Evolutionary conservation across 257 asterid genomes (phyloP).

Genomic region (Echites panduratus): DNA sequence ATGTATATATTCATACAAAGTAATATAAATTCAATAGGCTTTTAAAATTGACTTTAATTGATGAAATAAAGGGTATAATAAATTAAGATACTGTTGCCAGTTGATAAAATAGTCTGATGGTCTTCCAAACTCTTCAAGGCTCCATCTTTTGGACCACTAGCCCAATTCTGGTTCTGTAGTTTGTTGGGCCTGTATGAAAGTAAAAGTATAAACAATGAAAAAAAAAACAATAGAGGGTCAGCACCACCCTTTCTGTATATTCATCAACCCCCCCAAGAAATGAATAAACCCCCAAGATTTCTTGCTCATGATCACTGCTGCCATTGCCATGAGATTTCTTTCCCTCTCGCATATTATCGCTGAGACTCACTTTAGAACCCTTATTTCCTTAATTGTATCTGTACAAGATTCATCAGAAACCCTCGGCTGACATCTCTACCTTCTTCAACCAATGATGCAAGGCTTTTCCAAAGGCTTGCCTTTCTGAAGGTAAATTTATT

Average conservation of each 20-base stretch:
- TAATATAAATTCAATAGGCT: too few species aligned
- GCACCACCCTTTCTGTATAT: background rate
- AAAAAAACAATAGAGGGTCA: background rate
- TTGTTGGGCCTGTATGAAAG: background rate
- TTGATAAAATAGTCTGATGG: too few species aligned
- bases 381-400: too few species aligned
- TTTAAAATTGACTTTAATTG: too few species aligned
- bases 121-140: too few species aligned
- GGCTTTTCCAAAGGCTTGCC: background rate
- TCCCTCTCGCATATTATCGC: background rate
- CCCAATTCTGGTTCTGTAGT: background rate
- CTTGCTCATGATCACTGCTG: background rate
- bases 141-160: too few species aligned
- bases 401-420: background rate
- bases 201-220: background rate
- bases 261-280: background rate
- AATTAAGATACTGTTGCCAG: too few species aligned
- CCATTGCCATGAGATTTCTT: background rate
- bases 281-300: background rate
- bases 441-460: conserved; percentile 3
- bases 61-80: too few species aligned
- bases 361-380: background rate
- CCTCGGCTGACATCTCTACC: background rate
- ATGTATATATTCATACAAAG: too few species aligned
- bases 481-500: conserved; percentile 9